Percentiles rank a stretch among this genome's conserved stretches.
Evolutionary conservation across 1,284 basidiomycete genomes (phyloP).

Genomic region (Boletus holoroseus): DNA sequence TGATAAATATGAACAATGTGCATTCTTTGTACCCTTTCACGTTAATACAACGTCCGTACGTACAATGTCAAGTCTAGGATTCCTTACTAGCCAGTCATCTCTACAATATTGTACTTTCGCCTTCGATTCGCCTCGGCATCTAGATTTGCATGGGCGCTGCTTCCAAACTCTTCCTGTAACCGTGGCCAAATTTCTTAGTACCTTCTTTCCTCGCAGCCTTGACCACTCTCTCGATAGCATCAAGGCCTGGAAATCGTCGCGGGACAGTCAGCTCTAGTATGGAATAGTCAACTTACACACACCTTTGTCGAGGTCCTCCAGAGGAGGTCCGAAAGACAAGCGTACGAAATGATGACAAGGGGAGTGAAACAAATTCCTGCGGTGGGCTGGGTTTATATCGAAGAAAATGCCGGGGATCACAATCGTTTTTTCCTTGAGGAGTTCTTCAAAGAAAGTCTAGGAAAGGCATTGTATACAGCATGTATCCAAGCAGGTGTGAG

Average conservation of each 20-base stretch:
- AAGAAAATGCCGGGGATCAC: slow-evolving; percentile 91
- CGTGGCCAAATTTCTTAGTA: slow-evolving; percentile 56
- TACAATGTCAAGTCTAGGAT: slow-evolving; percentile 1
- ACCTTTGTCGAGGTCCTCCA: slow-evolving; percentile 80
- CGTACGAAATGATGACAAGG: slow-evolving; percentile 89
- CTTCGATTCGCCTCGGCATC: not conserved
- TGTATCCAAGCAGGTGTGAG: not conserved
- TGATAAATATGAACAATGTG: slow-evolving; percentile 9
- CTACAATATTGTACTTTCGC: not conserved
- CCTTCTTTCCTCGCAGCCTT: slow-evolving; percentile 63
- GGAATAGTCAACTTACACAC: slow-evolving; percentile 16
- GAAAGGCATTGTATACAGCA: slow-evolving; percentile 1
- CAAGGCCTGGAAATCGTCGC: slow-evolving; percentile 50
- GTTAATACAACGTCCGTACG: not conserved
- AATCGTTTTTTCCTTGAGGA: slow-evolving; percentile 85
- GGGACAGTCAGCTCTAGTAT: slow-evolving; percentile 1
- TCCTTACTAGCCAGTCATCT: not conserved
- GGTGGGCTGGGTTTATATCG: slow-evolving; percentile 80
- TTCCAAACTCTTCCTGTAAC: slow-evolving; percentile 60
- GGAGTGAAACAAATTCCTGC: slow-evolving; percentile 82
- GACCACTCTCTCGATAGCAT: slow-evolving; percentile 80
- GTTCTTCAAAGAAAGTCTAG: slow-evolving; percentile 90
- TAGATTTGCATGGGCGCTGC: slow-evolving; percentile 26
- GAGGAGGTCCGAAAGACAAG: slow-evolving; percentile 81
- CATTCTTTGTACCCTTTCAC: not conserved